phyloP scores from a whole-genome alignment of 208 protist genomes.

The Angomonas desouzai region DNA sequence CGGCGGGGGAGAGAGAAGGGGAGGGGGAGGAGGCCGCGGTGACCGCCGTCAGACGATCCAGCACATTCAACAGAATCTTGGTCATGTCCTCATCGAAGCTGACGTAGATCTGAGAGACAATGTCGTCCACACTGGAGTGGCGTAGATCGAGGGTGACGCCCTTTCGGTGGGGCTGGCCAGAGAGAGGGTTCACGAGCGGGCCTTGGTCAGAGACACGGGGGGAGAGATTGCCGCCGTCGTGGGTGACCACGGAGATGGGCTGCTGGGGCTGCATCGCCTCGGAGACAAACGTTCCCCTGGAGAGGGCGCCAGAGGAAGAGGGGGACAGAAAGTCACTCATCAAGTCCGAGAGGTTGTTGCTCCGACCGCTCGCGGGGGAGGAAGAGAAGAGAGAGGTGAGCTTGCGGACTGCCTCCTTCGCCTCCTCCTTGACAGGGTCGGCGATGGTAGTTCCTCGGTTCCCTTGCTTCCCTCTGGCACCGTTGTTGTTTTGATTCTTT shows the following conservation, averaged over 20 bases:
- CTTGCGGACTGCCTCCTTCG: constrained; percentile 4
- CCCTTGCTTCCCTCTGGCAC: neutral
- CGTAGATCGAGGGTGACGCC: constrained; percentile 81
- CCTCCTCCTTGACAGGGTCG: neutral
- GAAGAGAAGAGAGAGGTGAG: constrained; percentile 3
- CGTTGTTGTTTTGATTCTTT: neutral
- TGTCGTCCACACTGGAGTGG: constrained; percentile 83
- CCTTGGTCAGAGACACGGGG: constrained; percentile 73
- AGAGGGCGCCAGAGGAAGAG: constrained; percentile 20
- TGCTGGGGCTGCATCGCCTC: constrained; percentile 66
- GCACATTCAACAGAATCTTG: constrained; percentile 83
- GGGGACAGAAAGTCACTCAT: constrained; percentile 34
- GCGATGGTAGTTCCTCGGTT: neutral
- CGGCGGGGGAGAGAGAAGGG: neutral
- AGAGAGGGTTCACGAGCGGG: neutral
- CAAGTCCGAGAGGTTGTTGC: constrained; percentile 15
- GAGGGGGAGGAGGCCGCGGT: constrained; percentile 28
- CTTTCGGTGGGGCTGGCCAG: constrained; percentile 29
- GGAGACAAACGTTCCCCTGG: constrained; percentile 51
- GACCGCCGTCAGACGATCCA: constrained; percentile 74
- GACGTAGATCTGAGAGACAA: constrained; percentile 88
- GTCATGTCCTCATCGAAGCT: constrained; percentile 87
- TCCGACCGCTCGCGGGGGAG: neutral
- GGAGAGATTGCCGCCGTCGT: constrained; percentile 71
- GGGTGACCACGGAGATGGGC: constrained; percentile 59